Conservation (phyloP, 1,284 basidiomycete species). For the Boletus semigastroideus region DNA sequence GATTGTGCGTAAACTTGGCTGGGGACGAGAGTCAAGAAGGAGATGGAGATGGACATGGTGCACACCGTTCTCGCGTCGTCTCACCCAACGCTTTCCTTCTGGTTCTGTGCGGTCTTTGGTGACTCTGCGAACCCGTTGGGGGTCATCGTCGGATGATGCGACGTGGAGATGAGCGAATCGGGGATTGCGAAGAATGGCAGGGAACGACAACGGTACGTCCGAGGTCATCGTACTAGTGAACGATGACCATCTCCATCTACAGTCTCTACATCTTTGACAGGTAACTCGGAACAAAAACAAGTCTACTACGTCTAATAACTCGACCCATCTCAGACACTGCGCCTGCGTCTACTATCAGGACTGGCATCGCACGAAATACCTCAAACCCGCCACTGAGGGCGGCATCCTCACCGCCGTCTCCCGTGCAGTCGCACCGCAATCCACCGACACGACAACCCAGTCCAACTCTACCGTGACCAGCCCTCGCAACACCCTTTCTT, state of each 20-base stretch:
- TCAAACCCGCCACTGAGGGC: constrained; percentile 68
- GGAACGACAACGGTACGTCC: constrained; percentile 63
- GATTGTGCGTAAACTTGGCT: constrained; percentile 72
- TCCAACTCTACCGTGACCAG: constrained; percentile 45
- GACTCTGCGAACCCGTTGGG: constrained; percentile 20
- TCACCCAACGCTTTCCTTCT: constrained; percentile 73
- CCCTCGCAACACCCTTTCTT: constrained; percentile 62
- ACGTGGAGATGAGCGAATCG: constrained; percentile 52
- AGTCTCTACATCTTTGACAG: constrained; percentile 91
- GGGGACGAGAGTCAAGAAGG: constrained; percentile 2
- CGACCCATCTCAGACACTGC: constrained; percentile 69
- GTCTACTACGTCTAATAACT: too few relatives aligned
- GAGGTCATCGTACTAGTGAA: constrained; percentile 13
- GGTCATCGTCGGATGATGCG: not conserved
- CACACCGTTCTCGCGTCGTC: constrained; percentile 75
- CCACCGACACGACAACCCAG: constrained; percentile 29
- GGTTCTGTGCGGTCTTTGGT: constrained; percentile 52
- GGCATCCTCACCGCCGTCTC: constrained; percentile 76
- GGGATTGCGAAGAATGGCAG: constrained; percentile 61
- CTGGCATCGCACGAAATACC: constrained; percentile 81
- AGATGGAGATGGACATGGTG: constrained; percentile 2
- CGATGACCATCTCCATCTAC: constrained; percentile 68
- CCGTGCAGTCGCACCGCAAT: constrained; percentile 53
- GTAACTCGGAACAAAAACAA: constrained; percentile 38
- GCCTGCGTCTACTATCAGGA: constrained; percentile 92